Conservation (phyloP, 2,329 filamentous ascomycete species). For the Massarina eburnea region DNA sequence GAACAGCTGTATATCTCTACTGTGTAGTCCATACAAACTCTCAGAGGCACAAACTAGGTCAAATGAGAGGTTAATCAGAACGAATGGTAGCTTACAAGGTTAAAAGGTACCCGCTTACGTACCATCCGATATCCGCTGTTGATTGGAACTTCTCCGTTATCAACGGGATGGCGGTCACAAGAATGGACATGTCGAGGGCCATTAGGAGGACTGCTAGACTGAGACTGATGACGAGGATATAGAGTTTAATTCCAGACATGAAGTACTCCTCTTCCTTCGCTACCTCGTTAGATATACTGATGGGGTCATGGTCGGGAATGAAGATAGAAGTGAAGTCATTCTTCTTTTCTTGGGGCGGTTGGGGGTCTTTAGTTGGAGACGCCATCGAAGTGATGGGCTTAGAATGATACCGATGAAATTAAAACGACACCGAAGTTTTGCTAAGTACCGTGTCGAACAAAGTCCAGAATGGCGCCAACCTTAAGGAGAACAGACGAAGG, state of each 20-base stretch:
- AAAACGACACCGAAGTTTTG: no score
- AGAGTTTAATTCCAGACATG: constrained; percentile 19
- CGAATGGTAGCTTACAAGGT: constrained; percentile 12
- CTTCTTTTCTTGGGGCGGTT: not conserved
- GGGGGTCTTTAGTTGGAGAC: not conserved
- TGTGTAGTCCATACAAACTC: constrained; percentile 9
- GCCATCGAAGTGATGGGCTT: not conserved
- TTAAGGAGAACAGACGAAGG: no score
- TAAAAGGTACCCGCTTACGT: constrained; percentile 43
- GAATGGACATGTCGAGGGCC: constrained; percentile 33
- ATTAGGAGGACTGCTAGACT: constrained; percentile 20
- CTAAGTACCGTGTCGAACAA: no score
- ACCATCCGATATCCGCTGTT: constrained; percentile 53
- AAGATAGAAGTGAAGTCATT: not conserved
- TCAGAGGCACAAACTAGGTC: constrained; percentile 47
- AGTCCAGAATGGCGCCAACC: no score
- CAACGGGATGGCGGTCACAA: constrained; percentile 51
- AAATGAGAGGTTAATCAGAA: constrained; percentile 43
- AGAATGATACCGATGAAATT: no score
- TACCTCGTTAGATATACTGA: not conserved
- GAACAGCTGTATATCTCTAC: no score
- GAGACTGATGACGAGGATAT: constrained; percentile 20
- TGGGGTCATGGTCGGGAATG: constrained; percentile 4
- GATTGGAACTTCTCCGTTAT: constrained; percentile 54
- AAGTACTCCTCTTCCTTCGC: constrained; percentile 12